phyloP scores from a whole-genome alignment of 441 rosid genomes.

The Gossypium davidsonii region DNA sequence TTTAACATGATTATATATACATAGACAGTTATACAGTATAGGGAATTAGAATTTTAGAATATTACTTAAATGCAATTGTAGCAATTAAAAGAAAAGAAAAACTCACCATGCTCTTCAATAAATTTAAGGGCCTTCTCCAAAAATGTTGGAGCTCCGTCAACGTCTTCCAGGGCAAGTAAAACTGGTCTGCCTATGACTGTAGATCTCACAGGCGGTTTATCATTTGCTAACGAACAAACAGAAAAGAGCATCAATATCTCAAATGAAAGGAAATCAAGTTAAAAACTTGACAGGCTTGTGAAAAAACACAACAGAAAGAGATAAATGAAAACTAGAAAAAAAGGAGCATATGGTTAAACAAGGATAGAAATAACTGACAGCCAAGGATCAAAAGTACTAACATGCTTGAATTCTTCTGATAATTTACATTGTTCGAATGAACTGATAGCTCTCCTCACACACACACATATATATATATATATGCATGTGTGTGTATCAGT shows the following conservation, averaged over 20 bases:
- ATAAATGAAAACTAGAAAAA: background rate
- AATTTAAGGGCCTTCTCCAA: constrained; percentile 94
- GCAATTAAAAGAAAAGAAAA: constrained; percentile 10
- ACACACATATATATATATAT: too few species aligned
- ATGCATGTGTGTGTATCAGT: background rate
- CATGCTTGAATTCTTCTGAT: background rate
- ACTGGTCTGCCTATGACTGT: constrained; percentile 74
- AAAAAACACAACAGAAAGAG: background rate
- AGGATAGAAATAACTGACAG: background rate
- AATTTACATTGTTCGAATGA: background rate
- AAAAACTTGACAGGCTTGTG: background rate
- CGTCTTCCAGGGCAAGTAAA: constrained; percentile 93
- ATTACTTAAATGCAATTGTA: constrained; percentile 1
- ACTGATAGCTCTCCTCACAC: background rate
- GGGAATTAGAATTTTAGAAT: background rate
- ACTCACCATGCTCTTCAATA: constrained; percentile 86
- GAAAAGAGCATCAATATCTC: constrained; percentile 18
- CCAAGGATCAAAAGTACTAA: background rate
- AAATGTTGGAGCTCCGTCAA: constrained; percentile 96
- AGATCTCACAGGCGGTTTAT: constrained; percentile 49
- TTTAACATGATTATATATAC: constrained; percentile 19
- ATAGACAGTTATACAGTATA: background rate
- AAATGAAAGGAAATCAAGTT: background rate
- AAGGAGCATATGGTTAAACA: background rate
- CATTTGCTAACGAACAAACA: constrained; percentile 41